Base-by-base conservation (phyloP, 192 early-diverging fungal species). In the Backusella liffmaniae region DNA sequence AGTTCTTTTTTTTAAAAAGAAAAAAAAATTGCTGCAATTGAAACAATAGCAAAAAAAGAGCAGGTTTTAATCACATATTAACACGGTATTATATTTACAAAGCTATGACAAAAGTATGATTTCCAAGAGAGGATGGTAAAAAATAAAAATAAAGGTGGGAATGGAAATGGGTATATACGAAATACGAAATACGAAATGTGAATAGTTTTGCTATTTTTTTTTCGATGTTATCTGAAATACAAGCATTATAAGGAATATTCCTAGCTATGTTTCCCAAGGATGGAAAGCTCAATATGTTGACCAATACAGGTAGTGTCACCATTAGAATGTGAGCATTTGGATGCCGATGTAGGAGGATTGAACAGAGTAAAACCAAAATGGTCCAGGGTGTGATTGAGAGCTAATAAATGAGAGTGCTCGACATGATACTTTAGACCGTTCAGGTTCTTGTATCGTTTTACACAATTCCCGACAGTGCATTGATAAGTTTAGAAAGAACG, bases 381-480 rank as follows among this genome's bases (percentile, higher is more conserved):
- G 32, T 73, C 69, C 32, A 81, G 46, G 1, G 76, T 82, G 36
- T 78, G 79, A 49, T 83, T 77, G 30, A 83, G 51, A 30, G 76
- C 82, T 34, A 79, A 56, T 76, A 83, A 80, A 84, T 97, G 96
- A 21, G 92, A 90, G 80, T 97, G 96, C 77, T 96, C 94, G 51
- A 95, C 87, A 78, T 98, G 96, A 84, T 98, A 98, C 85, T 97
- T 97, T 73, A 97, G 87, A 16, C 97, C 97, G 74, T 96, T 97
- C 67, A 96, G 83, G 83, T 98, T 98, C 89, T 98, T 98, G 91
- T 98, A 98, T 56, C 92, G 88, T 82, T 97, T 97, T 75, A 92
- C 92, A 88, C 97, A 98, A 42, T 92, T 89, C 16, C 88, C 83
- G 66, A 93, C 89, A 10, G 90, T 88, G 80, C 96, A 98, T 44